Evolutionary conservation across 495 filamentous ascomycete species (phyloP), one percentile per base, ranked within the genome.

Genomic region (Amphirosellinia nigrospora): DNA sequence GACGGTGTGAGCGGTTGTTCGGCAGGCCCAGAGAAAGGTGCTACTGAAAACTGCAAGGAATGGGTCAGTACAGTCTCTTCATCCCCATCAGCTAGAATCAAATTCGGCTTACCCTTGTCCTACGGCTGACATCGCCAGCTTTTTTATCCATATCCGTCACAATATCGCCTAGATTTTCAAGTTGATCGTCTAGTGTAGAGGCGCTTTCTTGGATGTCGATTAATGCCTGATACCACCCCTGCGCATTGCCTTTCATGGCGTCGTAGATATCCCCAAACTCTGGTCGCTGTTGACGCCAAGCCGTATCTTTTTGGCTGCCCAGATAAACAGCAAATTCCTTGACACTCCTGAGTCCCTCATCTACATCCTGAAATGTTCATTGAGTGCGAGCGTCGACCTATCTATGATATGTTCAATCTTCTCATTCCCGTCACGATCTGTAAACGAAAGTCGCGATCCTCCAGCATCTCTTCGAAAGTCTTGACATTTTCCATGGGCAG

Each of bases 401-500:
- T 88, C 87, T 70, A 96, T 88, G 70, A 97, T 93, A 79, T 94
- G 91, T 74, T 97, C 93, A 67, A 99, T 97, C 77, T 91, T 92
- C 75, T 93, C 91, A 76, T 98, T 58, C 95, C 94, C 55, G 90
- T 87, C 26, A 97, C 82, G 50, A 98, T 93, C 64, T 93, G 87
- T 28, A 88, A 78, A 26, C 96, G 90, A 72, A 97, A 98, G 59
- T 86, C 86, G 59, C 90, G 89, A 73, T 97, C 92, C 70, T 92
- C 86, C 38, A 99, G 83, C 93, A 98, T 97, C 46, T 86, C 84
- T 78, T 97, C 93, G 73, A 99, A 99, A 8, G 93, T 86, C n/a
- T 86, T 79, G 8, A 92, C 85, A 74, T 97, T 95, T 71, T 91
- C 87, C 76, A 98, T 86, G 4, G 96, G 96, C 26, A 98, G 78